These are phyloP conservation scores for Pecoramyces ruminantium DNA, from an alignment of 192 early-diverging fungal genomes.

Conservation along the genomic window DNA sequence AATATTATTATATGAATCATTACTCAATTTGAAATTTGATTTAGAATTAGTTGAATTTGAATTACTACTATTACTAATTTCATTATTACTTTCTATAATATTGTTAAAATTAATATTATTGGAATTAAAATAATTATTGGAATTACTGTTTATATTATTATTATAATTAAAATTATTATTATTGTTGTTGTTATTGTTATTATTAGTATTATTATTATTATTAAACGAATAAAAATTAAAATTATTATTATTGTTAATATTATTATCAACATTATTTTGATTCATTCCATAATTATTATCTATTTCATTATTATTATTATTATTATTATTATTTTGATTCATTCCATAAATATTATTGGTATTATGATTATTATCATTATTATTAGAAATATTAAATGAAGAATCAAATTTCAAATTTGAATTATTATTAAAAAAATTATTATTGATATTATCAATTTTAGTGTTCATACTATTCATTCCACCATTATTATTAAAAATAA, in stretches of 20 bases:
- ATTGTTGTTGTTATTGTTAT: background rate
- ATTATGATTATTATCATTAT: too few species aligned
- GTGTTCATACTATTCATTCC: background rate
- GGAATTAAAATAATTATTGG: too few species aligned
- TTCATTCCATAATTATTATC: background rate
- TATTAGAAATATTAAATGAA: too few species aligned
- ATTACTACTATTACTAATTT: background rate
- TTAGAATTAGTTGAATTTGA: background rate
- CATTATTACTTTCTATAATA: too few species aligned
- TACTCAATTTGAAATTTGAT: background rate
- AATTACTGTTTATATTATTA: background rate
- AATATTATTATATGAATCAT: background rate
- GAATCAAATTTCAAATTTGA: too few species aligned
- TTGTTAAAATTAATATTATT: background rate
- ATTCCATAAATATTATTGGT: too few species aligned
- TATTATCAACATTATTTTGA: background rate
- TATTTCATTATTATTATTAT: too few species aligned
- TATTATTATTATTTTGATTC: too few species aligned
- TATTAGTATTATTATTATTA: background rate
- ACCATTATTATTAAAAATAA: background rate
- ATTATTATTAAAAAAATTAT: background rate
- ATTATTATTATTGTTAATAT: background rate
- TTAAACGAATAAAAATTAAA: background rate
- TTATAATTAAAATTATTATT: background rate
- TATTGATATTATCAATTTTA: background rate